Percentiles rank a stretch among this genome's conserved stretches.
Evolutionary conservation across 352 stramenopile genomes (phyloP).

Genomic region (Phytophthora cajani): DNA sequence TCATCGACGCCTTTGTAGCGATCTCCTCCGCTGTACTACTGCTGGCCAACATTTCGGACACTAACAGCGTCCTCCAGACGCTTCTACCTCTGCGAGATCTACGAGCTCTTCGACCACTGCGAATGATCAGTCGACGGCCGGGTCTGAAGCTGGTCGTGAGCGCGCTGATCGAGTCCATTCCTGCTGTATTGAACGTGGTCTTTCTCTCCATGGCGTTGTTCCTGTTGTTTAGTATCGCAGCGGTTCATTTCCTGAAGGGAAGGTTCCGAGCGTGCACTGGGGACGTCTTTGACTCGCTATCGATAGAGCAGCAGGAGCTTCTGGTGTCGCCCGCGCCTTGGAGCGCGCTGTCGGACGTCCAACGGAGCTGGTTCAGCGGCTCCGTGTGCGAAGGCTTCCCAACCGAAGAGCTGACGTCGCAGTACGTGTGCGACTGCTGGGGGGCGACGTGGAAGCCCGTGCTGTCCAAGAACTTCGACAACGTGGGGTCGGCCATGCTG

Average conservation of each 20-base stretch:
- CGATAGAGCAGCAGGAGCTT: conserved; percentile 37
- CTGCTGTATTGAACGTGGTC: conserved; percentile 83
- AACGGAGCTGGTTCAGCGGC: conserved; percentile 54
- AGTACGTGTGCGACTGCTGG: conserved; percentile 71
- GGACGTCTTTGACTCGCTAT: conserved; percentile 53
- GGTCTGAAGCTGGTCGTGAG: conserved; percentile 91
- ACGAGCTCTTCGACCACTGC: conserved; percentile 84
- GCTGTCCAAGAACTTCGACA: conserved; percentile 80
- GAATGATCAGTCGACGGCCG: conserved; percentile 85
- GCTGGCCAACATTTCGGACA: conserved; percentile 24
- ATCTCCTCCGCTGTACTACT: conserved; percentile 52
- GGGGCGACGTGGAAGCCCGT: conserved; percentile 45
- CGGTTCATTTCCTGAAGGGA: conserved; percentile 93
- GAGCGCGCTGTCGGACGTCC: conserved; percentile 25
- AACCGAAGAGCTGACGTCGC: conserved; percentile 49
- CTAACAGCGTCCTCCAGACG: conserved; percentile 49
- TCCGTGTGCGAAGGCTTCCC: conserved; percentile 50
- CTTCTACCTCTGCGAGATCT: conserved; percentile 81
- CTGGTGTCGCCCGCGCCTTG: conserved; percentile 47
- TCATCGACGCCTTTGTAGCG: conserved; percentile 88
- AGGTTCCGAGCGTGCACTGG: conserved; percentile 78
- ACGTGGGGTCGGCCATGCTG: conserved; percentile 73
- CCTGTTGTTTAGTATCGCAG: conserved; percentile 94
- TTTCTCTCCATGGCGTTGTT: conserved; percentile 92
- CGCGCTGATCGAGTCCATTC: conserved; percentile 86